Conservation (phyloP, 164 flowering plant species). For the Cinnamomum chago region DNA sequence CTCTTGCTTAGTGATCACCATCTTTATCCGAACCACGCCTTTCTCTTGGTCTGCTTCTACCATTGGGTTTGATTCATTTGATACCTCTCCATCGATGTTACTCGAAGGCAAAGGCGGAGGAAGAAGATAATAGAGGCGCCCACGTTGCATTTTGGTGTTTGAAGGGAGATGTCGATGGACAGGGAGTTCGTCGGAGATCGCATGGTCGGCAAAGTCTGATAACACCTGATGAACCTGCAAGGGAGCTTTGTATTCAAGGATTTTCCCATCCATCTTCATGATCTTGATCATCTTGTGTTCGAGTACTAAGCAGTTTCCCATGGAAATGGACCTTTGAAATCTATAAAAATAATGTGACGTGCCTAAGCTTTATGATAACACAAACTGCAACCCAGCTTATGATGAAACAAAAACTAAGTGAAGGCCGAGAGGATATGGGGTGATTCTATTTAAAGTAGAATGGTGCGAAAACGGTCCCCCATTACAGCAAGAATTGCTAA, state of each 20-base stretch:
- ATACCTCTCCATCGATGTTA: slow-evolving; percentile 20
- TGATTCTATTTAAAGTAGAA: slow-evolving; percentile 27
- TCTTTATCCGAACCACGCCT: slow-evolving; percentile 48
- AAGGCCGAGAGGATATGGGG: slow-evolving; percentile 10
- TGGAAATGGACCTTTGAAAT: slow-evolving; percentile 10
- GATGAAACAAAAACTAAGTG: not conserved
- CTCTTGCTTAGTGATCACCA: slow-evolving; percentile 60
- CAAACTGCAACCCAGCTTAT: not conserved
- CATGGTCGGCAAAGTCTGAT: slow-evolving; percentile 42
- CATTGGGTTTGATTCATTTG: slow-evolving; percentile 21
- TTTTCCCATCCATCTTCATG: slow-evolving; percentile 60
- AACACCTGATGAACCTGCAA: slow-evolving; percentile 45
- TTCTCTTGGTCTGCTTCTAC: slow-evolving; percentile 12
- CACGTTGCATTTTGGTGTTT: slow-evolving; percentile 30
- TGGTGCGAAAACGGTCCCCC: not conserved
- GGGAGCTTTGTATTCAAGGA: slow-evolving; percentile 50
- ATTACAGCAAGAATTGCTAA: not conserved
- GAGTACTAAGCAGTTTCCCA: slow-evolving; percentile 74
- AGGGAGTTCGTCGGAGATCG: slow-evolving; percentile 31
- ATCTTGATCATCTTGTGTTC: slow-evolving; percentile 36
- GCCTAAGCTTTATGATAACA: not conserved
- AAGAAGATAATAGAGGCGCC: slow-evolving; percentile 49
- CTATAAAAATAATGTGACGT: not conserved
- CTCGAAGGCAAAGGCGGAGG: slow-evolving; percentile 26
- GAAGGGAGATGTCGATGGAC: slow-evolving; percentile 34